These are phyloP conservation scores for Trichophyton rubrum DNA, from an alignment of 2,329 filamentous ascomycete species.

Conservation along the genomic window DNA sequence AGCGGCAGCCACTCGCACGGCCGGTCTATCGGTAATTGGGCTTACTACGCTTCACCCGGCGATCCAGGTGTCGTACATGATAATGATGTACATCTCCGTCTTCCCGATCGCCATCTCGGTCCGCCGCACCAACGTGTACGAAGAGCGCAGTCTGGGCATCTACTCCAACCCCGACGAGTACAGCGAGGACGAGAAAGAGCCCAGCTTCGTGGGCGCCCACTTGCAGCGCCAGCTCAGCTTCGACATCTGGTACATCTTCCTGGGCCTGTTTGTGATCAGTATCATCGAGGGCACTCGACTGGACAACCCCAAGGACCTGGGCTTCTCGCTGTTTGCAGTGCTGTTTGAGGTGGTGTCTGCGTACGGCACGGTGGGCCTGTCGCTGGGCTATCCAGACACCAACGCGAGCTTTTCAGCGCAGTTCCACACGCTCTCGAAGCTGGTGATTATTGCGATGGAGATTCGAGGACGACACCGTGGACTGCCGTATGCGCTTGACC, in stretches of 20 bases:
- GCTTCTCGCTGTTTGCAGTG: conserved; percentile 54
- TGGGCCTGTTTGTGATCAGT: conserved; percentile 83
- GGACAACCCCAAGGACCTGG: conserved; percentile 44
- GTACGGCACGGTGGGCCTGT: conserved; percentile 88
- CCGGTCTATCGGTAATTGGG: conserved; percentile 75
- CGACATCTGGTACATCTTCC: conserved; percentile 92
- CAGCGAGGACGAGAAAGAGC: conserved; percentile 44
- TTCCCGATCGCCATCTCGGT: conserved; percentile 95
- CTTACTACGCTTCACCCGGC: conserved; percentile 70
- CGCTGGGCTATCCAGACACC: conserved; percentile 62
- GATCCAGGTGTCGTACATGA: conserved; percentile 83
- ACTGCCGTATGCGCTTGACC: conserved; percentile 54
- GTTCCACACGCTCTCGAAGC: conserved; percentile 58
- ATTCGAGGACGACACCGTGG: conserved; percentile 53
- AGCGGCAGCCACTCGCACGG: conserved; percentile 76
- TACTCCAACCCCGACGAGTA: conserved; percentile 63
- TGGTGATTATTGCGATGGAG: conserved; percentile 56
- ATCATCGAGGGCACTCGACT: conserved; percentile 72
- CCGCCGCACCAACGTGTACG: conserved; percentile 89
- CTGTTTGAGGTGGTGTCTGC: conserved; percentile 83
- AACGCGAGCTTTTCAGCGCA: conserved; percentile 74
- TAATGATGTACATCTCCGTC: conserved; percentile 99
- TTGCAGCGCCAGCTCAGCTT: conserved; percentile 88
- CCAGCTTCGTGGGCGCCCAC: conserved; percentile 83
- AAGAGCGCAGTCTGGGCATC: conserved; percentile 56